These are phyloP conservation scores for Phalaenopsis aphrodite DNA, from an alignment of 106 monocot genomes.

Conservation along the genomic window DNA sequence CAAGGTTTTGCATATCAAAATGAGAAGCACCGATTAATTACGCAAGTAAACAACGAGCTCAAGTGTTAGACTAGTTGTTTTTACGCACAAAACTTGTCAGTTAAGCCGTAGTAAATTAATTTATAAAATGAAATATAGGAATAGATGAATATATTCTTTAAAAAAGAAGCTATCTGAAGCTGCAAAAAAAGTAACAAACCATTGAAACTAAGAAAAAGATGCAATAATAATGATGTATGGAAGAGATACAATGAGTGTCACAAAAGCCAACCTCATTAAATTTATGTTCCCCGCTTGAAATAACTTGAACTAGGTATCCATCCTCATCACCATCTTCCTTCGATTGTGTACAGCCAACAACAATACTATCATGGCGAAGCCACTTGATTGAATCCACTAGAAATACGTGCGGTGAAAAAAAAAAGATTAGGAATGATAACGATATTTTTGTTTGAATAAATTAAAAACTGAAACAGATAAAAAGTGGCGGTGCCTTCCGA, in stretches of 20 bases:
- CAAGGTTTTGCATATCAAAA: background rate
- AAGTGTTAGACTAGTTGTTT: no score
- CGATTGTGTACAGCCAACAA: slow-evolving; percentile 64
- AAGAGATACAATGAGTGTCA: background rate
- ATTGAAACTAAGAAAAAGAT: background rate
- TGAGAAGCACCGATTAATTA: background rate
- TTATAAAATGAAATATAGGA: background rate
- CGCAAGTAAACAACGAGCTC: background rate
- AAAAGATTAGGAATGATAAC: background rate
- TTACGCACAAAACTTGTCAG: background rate
- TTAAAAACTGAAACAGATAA: background rate
- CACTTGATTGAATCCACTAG: slow-evolving; percentile 86
- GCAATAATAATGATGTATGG: background rate
- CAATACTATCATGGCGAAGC: slow-evolving; percentile 63
- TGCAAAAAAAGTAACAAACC: background rate
- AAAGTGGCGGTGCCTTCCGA: background rate
- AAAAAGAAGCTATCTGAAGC: background rate
- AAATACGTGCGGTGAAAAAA: slow-evolving; percentile 9
- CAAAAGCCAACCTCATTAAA: slow-evolving; percentile 52
- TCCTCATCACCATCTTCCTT: slow-evolving; percentile 63
- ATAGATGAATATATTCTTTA: background rate
- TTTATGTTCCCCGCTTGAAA: slow-evolving; percentile 26
- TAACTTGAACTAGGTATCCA: slow-evolving; percentile 71
- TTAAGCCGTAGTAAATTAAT: no score
- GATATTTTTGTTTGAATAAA: background rate